Conservation (phyloP, 805 yeast species). For the Millerozyma miso region DNA sequence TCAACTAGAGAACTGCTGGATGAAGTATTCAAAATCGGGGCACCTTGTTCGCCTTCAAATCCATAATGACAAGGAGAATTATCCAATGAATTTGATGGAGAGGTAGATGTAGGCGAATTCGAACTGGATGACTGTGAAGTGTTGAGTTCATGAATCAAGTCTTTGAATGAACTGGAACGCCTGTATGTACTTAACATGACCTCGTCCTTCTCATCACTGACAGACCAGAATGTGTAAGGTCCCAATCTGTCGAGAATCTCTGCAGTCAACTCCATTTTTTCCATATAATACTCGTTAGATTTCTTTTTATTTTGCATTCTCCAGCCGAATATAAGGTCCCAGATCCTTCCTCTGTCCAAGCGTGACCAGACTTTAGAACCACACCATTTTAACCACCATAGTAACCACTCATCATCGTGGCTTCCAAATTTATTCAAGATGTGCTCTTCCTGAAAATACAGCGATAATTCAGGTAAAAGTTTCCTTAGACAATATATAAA, state of each 20-base stretch:
- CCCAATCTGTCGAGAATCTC: constrained; percentile 39
- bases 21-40: neutral
- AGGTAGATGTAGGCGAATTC: neutral
- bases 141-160: constrained; percentile 27
- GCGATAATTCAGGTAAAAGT: constrained; percentile 70
- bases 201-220: constrained; percentile 7
- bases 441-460: constrained; percentile 76
- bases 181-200: constrained; percentile 3
- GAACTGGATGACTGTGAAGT: constrained; percentile 6
- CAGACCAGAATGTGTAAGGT: constrained; percentile 62
- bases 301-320: constrained; percentile 37
- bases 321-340: constrained; percentile 88
- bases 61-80: constrained; percentile 3
- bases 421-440: constrained; percentile 52
- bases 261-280: constrained; percentile 29
- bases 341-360: constrained; percentile 77
- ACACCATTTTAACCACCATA: constrained; percentile 93
- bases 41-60: neutral
- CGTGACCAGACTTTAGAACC: constrained; percentile 84
- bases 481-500: constrained; percentile 62
- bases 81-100: constrained; percentile 10
- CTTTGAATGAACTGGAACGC: constrained; percentile 24
- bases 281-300: constrained; percentile 24
- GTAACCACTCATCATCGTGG: constrained; percentile 80
- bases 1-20: neutral